Evolutionary conservation across 176 grass and related monocot genomes (phyloP).

Genomic region (Puya raimondii): DNA sequence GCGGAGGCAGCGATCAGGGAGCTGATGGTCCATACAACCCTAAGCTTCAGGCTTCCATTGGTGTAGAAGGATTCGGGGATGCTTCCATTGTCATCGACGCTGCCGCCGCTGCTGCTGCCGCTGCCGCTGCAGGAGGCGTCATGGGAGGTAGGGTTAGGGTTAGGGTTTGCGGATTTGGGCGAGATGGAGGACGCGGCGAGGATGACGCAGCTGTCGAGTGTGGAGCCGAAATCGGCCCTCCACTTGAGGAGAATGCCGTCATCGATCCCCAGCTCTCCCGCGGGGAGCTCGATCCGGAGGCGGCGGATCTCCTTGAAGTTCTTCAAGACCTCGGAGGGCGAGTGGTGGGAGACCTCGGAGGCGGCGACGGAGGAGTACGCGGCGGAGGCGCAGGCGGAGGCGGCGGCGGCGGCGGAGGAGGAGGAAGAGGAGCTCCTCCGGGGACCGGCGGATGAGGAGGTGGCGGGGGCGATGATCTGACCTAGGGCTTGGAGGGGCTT

Average conservation of each 20-base stretch:
- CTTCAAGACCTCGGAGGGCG: conserved; percentile 79
- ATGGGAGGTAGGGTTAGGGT: conserved; percentile 11
- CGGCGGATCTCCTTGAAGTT: conserved; percentile 79
- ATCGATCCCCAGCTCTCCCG: conserved; percentile 65
- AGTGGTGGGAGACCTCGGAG: conserved; percentile 77
- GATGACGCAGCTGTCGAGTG: conserved; percentile 68
- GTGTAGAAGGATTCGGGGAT: conserved; percentile 76
- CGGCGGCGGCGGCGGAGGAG: conserved; percentile 15
- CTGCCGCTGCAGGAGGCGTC: conserved; percentile 7
- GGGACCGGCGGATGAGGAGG: conserved; percentile 5
- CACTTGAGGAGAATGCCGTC: conserved; percentile 82
- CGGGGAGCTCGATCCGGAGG: conserved; percentile 72
- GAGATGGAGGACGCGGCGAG: conserved; percentile 54
- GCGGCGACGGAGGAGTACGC: conserved; percentile 2
- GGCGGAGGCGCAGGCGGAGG: conserved; percentile 22
- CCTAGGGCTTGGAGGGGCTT: conserved; percentile 69
- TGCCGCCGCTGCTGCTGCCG: conserved; percentile 5
- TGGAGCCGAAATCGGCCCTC: conserved; percentile 85
- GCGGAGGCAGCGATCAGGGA: conserved; percentile 69
- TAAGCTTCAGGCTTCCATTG: conserved; percentile 52
- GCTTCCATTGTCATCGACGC: conserved; percentile 49
- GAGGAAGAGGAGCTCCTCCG: conserved; percentile 26
- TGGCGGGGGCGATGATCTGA: conserved; percentile 61
- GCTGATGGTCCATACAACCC: conserved; percentile 91
- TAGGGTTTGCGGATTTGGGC: conserved; percentile 17